These are phyloP conservation scores for Tricholomella constricta DNA, from an alignment of 768 basidiomycete genomes.

Conservation along the genomic window DNA sequence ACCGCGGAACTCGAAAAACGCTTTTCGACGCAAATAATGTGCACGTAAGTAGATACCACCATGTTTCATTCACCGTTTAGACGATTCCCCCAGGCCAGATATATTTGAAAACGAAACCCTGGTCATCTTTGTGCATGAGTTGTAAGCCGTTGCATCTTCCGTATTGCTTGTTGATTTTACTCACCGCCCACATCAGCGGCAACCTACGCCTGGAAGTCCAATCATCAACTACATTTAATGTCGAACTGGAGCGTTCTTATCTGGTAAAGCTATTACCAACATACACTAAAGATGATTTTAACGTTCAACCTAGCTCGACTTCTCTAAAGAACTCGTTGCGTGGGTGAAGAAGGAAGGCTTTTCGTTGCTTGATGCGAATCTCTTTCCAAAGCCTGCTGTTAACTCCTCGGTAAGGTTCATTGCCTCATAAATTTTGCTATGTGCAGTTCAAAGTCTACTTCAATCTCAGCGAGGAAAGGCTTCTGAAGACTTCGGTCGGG, in stretches of 20 bases:
- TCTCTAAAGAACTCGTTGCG: slow-evolving; percentile 73
- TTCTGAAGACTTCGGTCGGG: slow-evolving; percentile 47
- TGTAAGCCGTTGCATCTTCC: slow-evolving; percentile 54
- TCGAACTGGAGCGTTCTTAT: slow-evolving; percentile 81
- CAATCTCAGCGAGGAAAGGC: slow-evolving; percentile 39
- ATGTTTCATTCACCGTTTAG: not conserved
- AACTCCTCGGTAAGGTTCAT: slow-evolving; percentile 33
- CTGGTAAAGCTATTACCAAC: slow-evolving; percentile 50
- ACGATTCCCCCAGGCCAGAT: slow-evolving; percentile 54
- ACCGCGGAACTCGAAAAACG: slow-evolving; percentile 62
- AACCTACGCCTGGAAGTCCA: slow-evolving; percentile 86
- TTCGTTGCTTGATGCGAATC: slow-evolving; percentile 84
- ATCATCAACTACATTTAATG: slow-evolving; percentile 68
- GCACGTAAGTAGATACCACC: slow-evolving; percentile 64
- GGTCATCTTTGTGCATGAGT: slow-evolving; percentile 91
- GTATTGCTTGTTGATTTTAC: not conserved
- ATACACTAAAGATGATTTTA: not conserved
- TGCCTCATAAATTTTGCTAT: not conserved
- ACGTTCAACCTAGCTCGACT: slow-evolving; percentile 65
- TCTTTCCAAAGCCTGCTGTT: slow-evolving; percentile 62
- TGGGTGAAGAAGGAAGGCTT: slow-evolving; percentile 75
- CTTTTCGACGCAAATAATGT: slow-evolving; percentile 83
- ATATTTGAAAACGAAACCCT: slow-evolving; percentile 76
- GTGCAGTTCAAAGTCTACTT: not conserved
- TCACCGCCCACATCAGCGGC: slow-evolving; percentile 52